Conservation (phyloP, 257 asterid species). For the Nicotiana obtusifolia region DNA sequence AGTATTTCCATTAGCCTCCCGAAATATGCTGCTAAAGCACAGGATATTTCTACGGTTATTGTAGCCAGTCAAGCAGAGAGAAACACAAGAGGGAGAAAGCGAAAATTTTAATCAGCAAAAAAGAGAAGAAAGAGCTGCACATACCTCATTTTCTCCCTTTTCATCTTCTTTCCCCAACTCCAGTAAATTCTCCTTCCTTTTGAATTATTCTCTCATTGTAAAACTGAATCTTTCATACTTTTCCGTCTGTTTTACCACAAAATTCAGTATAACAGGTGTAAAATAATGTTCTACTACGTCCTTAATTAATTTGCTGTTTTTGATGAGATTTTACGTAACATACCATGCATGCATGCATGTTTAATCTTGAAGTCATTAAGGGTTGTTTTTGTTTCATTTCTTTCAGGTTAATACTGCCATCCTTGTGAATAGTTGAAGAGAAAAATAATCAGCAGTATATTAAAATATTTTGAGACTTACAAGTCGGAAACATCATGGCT, state of each 20-base stretch:
- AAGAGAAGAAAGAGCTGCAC: conserved; percentile 7
- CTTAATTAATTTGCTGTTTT: too few species aligned
- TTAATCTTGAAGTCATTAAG: background rate
- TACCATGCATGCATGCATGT: conserved; percentile 5
- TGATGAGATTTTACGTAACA: background rate
- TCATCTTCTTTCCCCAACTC: conserved; percentile 15
- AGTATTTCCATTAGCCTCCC: conserved; percentile 6
- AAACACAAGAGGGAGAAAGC: background rate
- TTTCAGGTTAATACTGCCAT: background rate
- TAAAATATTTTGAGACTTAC: background rate
- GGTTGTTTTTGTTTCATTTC: background rate
- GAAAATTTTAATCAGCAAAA: background rate
- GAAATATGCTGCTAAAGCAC: background rate
- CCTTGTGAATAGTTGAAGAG: background rate
- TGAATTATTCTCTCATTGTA: background rate
- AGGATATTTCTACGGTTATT: conserved; percentile 6
- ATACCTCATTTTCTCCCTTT: conserved; percentile 12
- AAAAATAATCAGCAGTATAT: background rate
- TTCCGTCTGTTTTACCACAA: background rate
- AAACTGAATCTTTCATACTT: background rate
- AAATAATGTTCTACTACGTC: too few species aligned
- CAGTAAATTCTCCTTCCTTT: background rate
- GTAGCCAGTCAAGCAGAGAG: background rate
- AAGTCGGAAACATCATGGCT: conserved; percentile 39
- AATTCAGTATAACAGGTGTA: background rate